phyloP scores from a whole-genome alignment of 1,139 yeast species.

The Trichomonascaceae sp. region DNA sequence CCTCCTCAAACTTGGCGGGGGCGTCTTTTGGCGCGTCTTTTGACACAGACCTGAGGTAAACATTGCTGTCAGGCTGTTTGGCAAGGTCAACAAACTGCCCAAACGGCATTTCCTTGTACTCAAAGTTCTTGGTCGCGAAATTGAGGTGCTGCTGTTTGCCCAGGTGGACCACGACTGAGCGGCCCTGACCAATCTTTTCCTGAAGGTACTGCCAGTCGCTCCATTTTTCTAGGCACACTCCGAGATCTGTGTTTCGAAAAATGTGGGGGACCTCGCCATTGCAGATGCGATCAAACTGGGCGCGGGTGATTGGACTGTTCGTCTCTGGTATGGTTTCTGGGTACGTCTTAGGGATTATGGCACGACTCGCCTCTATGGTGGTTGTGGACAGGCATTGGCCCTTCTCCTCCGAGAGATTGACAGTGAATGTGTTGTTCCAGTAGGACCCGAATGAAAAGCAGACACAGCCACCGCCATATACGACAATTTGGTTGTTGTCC shows the following conservation, averaged over 20 bases:
- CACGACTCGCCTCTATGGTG: background rate
- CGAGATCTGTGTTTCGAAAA: constrained; percentile 14
- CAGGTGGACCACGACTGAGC: constrained; percentile 21
- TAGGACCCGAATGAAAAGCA: constrained; percentile 75
- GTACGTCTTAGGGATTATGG: too few species aligned
- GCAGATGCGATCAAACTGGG: constrained; percentile 4
- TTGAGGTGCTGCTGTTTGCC: constrained; percentile 17
- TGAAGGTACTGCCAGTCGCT: constrained; percentile 19
- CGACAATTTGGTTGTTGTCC: constrained; percentile 16
- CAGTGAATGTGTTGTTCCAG: constrained; percentile 32
- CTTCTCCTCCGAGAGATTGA: constrained; percentile 4
- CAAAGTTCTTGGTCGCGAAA: constrained; percentile 24
- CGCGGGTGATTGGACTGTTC: background rate
- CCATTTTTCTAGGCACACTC: constrained; percentile 20
- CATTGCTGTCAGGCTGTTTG: constrained; percentile 4
- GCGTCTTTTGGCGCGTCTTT: constrained; percentile 19
- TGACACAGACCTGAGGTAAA: constrained; percentile 23
- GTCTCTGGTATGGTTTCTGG: constrained; percentile 1
- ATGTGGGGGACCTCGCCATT: constrained; percentile 6
- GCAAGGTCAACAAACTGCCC: constrained; percentile 12
- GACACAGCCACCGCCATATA: constrained; percentile 69
- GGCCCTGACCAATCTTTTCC: constrained; percentile 17
- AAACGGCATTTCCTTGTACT: constrained; percentile 19
- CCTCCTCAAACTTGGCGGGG: constrained; percentile 20
- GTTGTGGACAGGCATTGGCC: background rate